Evolutionary conservation across 2,329 filamentous ascomycete genomes (phyloP), one percentile per base, ranked within the genome.

Genomic region (Phialophora verrucosa): DNA sequence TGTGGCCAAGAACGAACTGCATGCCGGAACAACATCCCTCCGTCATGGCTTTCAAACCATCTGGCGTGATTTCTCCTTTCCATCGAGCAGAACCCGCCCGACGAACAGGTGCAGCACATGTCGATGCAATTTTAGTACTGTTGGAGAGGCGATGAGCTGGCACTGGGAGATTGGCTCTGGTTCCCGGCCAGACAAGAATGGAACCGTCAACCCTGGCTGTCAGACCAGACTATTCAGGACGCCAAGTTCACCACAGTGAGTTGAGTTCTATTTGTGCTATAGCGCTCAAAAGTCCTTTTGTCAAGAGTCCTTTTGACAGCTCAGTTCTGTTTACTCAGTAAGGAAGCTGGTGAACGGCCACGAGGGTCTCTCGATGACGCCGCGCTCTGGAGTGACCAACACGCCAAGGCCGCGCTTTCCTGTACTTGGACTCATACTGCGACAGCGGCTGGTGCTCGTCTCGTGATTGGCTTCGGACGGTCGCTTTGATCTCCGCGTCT

Each of bases 381-480:
- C 38, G 57, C 20, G 38, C 12, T 50, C 5, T 59, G 10, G 57
- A 38, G 42, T 25, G 47, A 32, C 12, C 12, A 32, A 44, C 12
- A 23, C 14, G 20, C 25, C 8, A 47, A 38, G 38, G 10, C 20
- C 25, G 27, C 57, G 57, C 57, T 59, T 59, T 59, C 23, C 57
- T 42, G 29, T 31, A 50, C 14, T 23, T 4, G 42, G 57, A 17
- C 31, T 14, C 57, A 59, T 20, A 8, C 20, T 59, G 57, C 57
- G 57, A 59, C 27, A 14, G 11, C 8, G 32, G 25, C 11, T 2
- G 54, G 3, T 20, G 25, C 11, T 2, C 32, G 10, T 20, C 4
- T 25, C 20, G 27, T 31, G 35, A 59, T 59, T 59, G 38, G 56
- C 49, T 29, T 51, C 49, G 23, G 49, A 27, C 49, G 49, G 7